Percentiles rank a stretch among this genome's conserved stretches.
phyloP scores from a whole-genome alignment of 768 basidiomycete genomes.

The Pleurotus eryngii region DNA sequence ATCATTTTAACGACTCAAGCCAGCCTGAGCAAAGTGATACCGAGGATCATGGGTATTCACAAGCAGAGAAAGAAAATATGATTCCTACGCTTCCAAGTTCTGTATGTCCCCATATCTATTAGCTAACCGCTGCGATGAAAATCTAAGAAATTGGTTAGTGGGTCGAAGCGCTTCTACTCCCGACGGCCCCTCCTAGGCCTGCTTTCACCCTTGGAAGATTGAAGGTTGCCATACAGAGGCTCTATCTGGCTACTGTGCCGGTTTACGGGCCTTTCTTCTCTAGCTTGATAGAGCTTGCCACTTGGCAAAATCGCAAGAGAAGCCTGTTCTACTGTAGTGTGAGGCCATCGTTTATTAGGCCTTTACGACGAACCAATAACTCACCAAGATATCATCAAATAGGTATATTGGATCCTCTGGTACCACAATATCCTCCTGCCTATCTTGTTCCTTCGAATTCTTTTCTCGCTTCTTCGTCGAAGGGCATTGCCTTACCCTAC shows the following conservation, averaged over 20 bases:
- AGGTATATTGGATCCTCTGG: constrained; percentile 69
- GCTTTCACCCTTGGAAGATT: constrained; percentile 54
- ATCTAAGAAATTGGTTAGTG: background rate
- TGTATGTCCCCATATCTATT: background rate
- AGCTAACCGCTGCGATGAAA: background rate
- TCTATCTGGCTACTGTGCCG: constrained; percentile 52
- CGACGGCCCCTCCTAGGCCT: constrained; percentile 32
- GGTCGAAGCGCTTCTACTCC: constrained; percentile 45
- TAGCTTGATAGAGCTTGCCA: constrained; percentile 40
- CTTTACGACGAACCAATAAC: background rate
- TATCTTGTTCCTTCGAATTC: constrained; percentile 42
- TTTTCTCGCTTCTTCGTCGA: constrained; percentile 46
- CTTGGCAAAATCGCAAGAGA: constrained; percentile 47
- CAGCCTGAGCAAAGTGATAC: too few species aligned
- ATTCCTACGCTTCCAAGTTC: background rate
- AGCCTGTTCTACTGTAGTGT: constrained; percentile 54
- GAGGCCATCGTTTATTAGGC: constrained; percentile 18
- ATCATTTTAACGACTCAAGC: too few species aligned
- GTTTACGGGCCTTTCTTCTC: constrained; percentile 43
- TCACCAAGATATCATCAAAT: background rate
- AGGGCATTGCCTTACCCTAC: constrained; percentile 54
- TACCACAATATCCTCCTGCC: constrained; percentile 54
- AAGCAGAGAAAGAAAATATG: constrained; percentile 4
- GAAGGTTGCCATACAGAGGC: constrained; percentile 46
- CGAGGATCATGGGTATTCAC: too few species aligned